Conservation (phyloP, 169 alveolate species). For the Eimeria acervulina region DNA sequence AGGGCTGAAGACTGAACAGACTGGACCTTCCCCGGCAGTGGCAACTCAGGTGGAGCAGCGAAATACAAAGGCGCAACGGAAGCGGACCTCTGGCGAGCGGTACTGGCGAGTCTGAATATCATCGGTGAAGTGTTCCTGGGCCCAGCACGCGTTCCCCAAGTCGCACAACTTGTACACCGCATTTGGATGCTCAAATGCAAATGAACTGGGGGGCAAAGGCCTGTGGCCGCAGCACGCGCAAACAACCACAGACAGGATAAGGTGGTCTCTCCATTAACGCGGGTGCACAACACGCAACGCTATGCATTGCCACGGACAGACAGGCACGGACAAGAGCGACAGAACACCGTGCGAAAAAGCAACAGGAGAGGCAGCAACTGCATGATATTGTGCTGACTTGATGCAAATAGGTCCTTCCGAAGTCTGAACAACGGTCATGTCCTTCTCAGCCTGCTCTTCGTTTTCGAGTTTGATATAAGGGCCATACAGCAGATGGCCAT, state of each 20-base stretch:
- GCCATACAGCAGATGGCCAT: slow-evolving; percentile 76
- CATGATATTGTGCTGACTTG: slow-evolving; percentile 62
- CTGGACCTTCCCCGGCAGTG: background rate
- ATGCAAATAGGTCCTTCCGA: slow-evolving; percentile 81
- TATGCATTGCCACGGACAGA: no score
- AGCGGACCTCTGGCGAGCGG: slow-evolving; percentile 98
- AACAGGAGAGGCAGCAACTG: background rate
- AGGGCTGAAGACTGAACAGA: background rate
- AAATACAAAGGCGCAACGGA: background rate
- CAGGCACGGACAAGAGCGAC: background rate
- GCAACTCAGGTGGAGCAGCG: slow-evolving; percentile 1
- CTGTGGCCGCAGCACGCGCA: slow-evolving; percentile 19
- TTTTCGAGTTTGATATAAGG: slow-evolving; percentile 78
- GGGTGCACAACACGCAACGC: background rate
- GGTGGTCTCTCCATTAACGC: background rate
- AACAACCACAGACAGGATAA: background rate
- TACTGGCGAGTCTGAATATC: slow-evolving; percentile 99
- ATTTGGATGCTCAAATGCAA: slow-evolving; percentile 87
- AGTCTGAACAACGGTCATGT: slow-evolving; percentile 74
- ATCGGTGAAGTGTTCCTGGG: slow-evolving; percentile 96
- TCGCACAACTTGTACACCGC: slow-evolving; percentile 97
- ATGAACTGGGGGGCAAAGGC: slow-evolving; percentile 80
- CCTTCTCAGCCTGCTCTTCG: slow-evolving; percentile 70
- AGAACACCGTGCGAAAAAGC: background rate
- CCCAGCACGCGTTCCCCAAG: slow-evolving; percentile 99